These are phyloP conservation scores for Austropuccinia psidii DNA, from an alignment of 1,284 basidiomycete genomes.

Conservation along the genomic window DNA sequence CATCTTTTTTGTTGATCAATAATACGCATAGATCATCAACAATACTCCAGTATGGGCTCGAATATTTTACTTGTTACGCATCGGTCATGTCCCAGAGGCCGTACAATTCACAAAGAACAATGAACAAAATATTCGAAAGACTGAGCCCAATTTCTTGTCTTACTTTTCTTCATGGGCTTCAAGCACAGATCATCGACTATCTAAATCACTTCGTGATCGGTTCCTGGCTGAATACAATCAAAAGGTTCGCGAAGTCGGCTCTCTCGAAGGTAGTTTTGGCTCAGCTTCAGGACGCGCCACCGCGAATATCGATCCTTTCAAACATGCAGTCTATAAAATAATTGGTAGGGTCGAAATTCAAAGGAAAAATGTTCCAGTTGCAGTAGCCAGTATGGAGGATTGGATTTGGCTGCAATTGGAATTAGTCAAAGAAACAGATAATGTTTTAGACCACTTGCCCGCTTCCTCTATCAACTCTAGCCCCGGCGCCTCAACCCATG, in stretches of 20 bases:
- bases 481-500: conserved; percentile 54
- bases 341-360: conserved; percentile 84
- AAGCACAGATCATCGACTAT: conserved; percentile 67
- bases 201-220: conserved; percentile 72
- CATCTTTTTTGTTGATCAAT: background rate
- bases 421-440: conserved; percentile 54
- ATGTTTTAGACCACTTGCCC: background rate
- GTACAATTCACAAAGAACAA: conserved; percentile 65
- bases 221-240: conserved; percentile 82
- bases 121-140: conserved; percentile 66
- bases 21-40: conserved; percentile 58
- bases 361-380: conserved; percentile 68
- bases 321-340: conserved; percentile 88
- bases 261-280: conserved; percentile 38
- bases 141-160: conserved; percentile 74
- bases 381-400: conserved; percentile 88
- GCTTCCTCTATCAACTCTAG: conserved; percentile 49
- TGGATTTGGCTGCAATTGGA: conserved; percentile 98
- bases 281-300: conserved; percentile 51
- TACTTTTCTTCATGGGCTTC: conserved; percentile 82
- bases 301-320: conserved; percentile 68
- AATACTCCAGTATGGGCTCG: conserved; percentile 87
- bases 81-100: conserved; percentile 73
- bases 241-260: conserved; percentile 73
- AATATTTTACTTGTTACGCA: conserved; percentile 79